Evolutionary conservation across 108 stramenopile species (phyloP), one percentile per base, ranked within the genome.

Genomic region (Cyclotella cryptica): DNA sequence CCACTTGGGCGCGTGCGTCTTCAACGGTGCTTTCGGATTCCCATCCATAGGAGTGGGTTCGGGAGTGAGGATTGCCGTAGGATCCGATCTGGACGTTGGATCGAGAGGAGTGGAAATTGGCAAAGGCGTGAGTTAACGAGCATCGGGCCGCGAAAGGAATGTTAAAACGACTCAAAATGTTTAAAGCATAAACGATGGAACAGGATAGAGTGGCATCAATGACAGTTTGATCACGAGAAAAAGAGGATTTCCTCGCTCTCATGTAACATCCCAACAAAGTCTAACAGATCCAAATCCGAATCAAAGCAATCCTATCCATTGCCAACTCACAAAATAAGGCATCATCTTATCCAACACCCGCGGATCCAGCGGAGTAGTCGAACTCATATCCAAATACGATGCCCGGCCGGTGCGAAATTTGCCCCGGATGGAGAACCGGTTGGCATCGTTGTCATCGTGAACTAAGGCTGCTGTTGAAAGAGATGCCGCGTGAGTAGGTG

Each of bases 361-460:
- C n/a, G 98, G 99, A 87, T 99, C 99, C 85, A 99, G 62, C 29
- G 98, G 99, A 21, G 98, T 98, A 12, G 99, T 99, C 3, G 98
- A 90, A 68, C 90, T 89, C 77, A 93, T 87, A 81, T 98, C 98
- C 39, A 96, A 72, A 68, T 96, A 98, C 3, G 94, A 92, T 1
- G 96, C 92, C 24, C 90, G 81, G 21, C 92, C 96, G 55, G 90
- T 89, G 1, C 84, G 78, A 72, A 95, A 95, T 21, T 86, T 72
- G 29, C 88, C 91, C 10, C 75, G 81, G 57, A 95, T 93, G 39
- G 72, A 82, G 69, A 83, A 94, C 45, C 17, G 22, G 45, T 45
- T 71, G 12, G 51, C 46, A 17, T 58, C 66, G 45, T 45, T 71
- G 12, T 61, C 46, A 13, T 58, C 66, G 14, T 45, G 27, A 27